phyloP scores from a whole-genome alignment of 257 asterid species.

The Buddleja alternifolia region DNA sequence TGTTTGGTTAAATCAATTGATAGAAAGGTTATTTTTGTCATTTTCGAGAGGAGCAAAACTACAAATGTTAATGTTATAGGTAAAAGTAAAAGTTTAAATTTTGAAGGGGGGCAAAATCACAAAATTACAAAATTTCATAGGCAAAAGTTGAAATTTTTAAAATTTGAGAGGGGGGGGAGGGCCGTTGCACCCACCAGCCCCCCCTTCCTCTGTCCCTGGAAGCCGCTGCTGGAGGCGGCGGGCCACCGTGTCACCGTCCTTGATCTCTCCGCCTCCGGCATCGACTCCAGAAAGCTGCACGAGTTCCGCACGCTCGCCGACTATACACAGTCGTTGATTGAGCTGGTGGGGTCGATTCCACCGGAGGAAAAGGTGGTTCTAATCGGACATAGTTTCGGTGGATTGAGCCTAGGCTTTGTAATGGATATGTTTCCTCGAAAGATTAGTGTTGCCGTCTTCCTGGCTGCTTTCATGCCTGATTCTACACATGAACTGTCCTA shows the following conservation, averaged over 20 bases:
- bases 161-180: no score
- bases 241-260: conserved; percentile 62
- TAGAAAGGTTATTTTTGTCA: no score
- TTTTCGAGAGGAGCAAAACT: no score
- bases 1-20: no score
- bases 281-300: conserved; percentile 34
- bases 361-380: conserved; percentile 49
- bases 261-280: conserved; percentile 63
- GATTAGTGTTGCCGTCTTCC: conserved; percentile 49
- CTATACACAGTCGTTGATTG: conserved; percentile 48
- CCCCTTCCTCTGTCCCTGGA: no score
- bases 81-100: no score
- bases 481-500: conserved; percentile 39
- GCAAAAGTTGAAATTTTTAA: no score
- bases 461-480: conserved; percentile 62
- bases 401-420: conserved; percentile 42
- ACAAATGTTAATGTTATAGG: no score
- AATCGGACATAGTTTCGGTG: conserved; percentile 71
- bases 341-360: conserved; percentile 42
- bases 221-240: conserved; percentile 60
- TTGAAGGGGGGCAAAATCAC: no score
- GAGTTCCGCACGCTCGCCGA: conserved; percentile 44
- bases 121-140: no score
- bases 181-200: no score
- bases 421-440: conserved; percentile 52